Conservation (phyloP, 2,329 filamentous ascomycete genomes). For the Fusarium pininemorale region DNA sequence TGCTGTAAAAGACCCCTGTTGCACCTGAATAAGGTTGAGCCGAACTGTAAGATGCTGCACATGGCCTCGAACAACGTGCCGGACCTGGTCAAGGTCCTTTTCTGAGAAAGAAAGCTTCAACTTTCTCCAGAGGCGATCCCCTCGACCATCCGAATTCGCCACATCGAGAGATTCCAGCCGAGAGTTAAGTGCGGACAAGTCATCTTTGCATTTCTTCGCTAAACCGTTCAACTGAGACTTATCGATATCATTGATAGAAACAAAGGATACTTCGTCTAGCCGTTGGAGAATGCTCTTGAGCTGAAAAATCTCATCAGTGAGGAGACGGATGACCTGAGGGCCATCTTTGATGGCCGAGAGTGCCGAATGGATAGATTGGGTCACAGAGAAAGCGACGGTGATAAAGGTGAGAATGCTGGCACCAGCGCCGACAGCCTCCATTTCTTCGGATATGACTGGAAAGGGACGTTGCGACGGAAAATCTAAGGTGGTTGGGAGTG, state of each 20-base stretch:
- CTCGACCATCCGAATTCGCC: background rate
- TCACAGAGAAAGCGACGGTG: background rate
- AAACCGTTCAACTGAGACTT: fast-evolving
- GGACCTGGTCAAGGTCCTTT: background rate
- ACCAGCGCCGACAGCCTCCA: background rate
- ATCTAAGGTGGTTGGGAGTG: fast-evolving
- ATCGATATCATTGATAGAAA: fast-evolving
- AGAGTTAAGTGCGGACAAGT: fast-evolving
- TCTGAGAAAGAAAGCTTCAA: background rate
- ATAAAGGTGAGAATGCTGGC: background rate
- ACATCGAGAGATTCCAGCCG: background rate
- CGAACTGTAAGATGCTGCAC: fast-evolving
- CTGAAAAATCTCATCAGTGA: fast-evolving
- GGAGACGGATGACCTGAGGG: background rate
- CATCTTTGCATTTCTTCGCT: background rate
- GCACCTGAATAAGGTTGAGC: background rate
- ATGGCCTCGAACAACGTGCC: background rate
- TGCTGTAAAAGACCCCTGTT: background rate
- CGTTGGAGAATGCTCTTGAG: fast-evolving
- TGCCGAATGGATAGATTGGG: background rate
- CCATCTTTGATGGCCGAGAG: constrained; percentile 1
- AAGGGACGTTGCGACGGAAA: fast-evolving
- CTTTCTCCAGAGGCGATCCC: background rate
- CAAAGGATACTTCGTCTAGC: fast-evolving
- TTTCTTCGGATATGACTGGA: fast-evolving